Conservation (phyloP, 2,329 filamentous ascomycete species). For the Fusarium sp. region DNA sequence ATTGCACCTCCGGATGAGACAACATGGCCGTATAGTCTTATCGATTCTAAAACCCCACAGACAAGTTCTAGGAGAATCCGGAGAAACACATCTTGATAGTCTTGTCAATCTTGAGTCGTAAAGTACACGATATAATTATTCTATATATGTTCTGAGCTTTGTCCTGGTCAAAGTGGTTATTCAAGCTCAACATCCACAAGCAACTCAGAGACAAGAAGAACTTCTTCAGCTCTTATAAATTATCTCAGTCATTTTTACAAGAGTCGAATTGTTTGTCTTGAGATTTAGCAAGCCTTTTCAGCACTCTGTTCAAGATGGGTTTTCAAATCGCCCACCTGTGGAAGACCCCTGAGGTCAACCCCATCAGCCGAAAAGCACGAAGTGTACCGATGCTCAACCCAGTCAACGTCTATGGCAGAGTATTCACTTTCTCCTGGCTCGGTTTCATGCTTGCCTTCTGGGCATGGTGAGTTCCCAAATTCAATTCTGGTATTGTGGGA, state of each 20-base stretch:
- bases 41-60: conserved; percentile 30
- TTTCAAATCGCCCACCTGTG: conserved; percentile 49
- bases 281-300: background rate
- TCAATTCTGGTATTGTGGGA: background rate
- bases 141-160: conserved; percentile 40
- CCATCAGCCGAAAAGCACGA: conserved; percentile 84
- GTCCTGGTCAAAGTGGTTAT: conserved; percentile 16
- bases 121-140: conserved; percentile 19
- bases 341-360: conserved; percentile 77
- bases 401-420: conserved; percentile 82
- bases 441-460: conserved; percentile 90
- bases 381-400: conserved; percentile 85
- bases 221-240: background rate
- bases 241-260: background rate
- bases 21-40: conserved; percentile 32
- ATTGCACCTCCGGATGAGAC: conserved; percentile 26
- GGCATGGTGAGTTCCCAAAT: conserved; percentile 70
- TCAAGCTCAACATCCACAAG: conserved; percentile 34
- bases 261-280: background rate
- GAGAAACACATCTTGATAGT: conserved; percentile 41
- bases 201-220: conserved; percentile 18
- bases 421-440: conserved; percentile 91
- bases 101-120: background rate
- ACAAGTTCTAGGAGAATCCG: conserved; percentile 42
- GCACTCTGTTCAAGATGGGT: conserved; percentile 44